These are phyloP conservation scores for Cyclotella atomus DNA, from an alignment of 108 stramenopile species.

Conservation along the genomic window DNA sequence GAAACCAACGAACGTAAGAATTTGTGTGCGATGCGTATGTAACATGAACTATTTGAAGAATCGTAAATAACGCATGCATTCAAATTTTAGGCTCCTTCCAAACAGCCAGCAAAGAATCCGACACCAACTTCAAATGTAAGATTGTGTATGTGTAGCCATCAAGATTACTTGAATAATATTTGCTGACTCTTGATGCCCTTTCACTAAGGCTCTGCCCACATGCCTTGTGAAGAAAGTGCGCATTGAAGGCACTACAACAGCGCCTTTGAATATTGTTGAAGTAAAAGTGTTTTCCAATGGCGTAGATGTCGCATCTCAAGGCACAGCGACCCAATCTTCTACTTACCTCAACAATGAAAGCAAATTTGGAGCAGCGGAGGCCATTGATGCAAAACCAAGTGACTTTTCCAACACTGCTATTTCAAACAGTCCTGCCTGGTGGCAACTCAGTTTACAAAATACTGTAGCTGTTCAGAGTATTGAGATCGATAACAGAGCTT, in stretches of 20 bases:
- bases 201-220: too few species aligned
- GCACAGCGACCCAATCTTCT: background rate
- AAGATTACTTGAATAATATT: too few species aligned
- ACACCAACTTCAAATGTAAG: too few species aligned
- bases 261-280: background rate
- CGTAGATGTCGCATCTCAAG: background rate
- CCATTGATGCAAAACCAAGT: background rate
- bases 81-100: too few species aligned
- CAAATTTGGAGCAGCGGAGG: background rate
- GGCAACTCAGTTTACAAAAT: background rate
- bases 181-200: too few species aligned
- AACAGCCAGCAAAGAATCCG: too few species aligned
- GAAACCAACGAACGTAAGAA: too few species aligned
- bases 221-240: background rate
- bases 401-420: background rate
- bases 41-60: too few species aligned
- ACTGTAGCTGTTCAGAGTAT: background rate
- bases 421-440: background rate
- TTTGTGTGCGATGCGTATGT: too few species aligned
- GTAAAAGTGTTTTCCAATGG: background rate
- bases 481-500: background rate
- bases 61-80: too few species aligned
- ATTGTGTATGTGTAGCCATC: too few species aligned
- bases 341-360: background rate
- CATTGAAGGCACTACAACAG: background rate